phyloP scores from a whole-genome alignment of 2,329 filamentous ascomycete species.

The Dothistroma septosporum region DNA sequence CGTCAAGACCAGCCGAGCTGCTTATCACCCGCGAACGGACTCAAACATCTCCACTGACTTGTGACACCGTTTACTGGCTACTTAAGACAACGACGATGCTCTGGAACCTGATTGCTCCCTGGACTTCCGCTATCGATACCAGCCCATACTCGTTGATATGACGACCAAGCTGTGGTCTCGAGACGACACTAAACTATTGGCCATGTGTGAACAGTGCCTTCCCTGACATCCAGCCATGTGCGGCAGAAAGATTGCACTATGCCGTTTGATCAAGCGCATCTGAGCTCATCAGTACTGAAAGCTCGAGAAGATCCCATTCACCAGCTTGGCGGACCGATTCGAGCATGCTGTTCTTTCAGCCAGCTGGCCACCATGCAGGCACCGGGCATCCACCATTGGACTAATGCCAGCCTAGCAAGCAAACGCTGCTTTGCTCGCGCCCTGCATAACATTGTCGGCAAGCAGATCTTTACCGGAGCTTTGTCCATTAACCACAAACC shows the following conservation, averaged over 20 bases:
- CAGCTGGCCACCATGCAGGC: background rate
- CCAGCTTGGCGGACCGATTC: background rate
- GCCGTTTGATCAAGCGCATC: background rate
- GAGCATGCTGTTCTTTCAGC: background rate
- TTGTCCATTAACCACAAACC: slow-evolving; percentile 1
- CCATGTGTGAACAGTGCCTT: background rate
- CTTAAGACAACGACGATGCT: background rate
- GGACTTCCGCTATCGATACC: background rate
- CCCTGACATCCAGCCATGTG: background rate
- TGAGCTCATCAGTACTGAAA: background rate
- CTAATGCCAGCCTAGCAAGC: slow-evolving; percentile 1
- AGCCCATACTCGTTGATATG: background rate
- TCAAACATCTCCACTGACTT: background rate
- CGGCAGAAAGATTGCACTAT: background rate
- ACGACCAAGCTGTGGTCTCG: background rate
- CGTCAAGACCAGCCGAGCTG: background rate
- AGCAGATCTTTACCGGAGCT: background rate
- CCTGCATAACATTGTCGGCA: background rate
- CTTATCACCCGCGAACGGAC: background rate
- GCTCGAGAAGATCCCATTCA: background rate
- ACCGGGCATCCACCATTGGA: background rate
- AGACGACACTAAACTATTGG: background rate
- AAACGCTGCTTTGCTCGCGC: background rate
- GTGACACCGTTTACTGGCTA: background rate
- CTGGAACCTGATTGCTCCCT: background rate